Conservation (phyloP, 768 basidiomycete genomes). For the Lactifluus echinatus region DNA sequence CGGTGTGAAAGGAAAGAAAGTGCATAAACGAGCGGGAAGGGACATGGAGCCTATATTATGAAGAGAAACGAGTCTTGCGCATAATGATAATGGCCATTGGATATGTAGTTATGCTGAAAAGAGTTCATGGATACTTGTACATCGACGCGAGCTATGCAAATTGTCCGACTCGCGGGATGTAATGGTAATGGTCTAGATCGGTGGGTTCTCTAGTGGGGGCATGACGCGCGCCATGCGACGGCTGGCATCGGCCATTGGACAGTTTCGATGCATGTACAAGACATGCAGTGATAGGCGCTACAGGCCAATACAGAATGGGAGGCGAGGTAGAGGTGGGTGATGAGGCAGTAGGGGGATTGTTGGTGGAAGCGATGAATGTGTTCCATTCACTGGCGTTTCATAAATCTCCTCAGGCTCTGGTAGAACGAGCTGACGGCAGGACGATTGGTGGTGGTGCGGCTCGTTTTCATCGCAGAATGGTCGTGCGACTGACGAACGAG, state of each 20-base stretch:
- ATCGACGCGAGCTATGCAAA: background rate
- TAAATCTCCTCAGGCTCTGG: constrained; percentile 5
- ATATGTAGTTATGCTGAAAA: too few relatives aligned
- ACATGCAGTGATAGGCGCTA: background rate
- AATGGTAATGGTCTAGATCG: background rate
- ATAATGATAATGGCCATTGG: background rate
- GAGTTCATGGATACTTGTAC: background rate
- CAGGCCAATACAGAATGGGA: background rate
- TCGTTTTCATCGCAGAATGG: background rate
- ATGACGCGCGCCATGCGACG: background rate
- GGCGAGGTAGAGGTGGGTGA: background rate
- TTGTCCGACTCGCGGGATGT: background rate
- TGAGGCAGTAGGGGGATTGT: background rate
- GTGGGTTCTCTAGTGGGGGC: background rate
- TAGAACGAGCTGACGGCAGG: background rate
- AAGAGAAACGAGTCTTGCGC: background rate
- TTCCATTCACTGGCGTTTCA: background rate
- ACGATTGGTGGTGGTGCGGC: background rate
- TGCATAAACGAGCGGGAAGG: too few relatives aligned
- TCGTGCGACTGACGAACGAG: constrained; percentile 4
- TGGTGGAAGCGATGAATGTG: background rate
- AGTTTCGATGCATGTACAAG: background rate
- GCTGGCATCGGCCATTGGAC: too few relatives aligned
- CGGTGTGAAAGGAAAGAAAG: too few relatives aligned
- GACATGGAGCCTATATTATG: constrained; percentile 9